phyloP scores from a whole-genome alignment of 805 yeast genomes.

The Zygoascus tannicola region DNA sequence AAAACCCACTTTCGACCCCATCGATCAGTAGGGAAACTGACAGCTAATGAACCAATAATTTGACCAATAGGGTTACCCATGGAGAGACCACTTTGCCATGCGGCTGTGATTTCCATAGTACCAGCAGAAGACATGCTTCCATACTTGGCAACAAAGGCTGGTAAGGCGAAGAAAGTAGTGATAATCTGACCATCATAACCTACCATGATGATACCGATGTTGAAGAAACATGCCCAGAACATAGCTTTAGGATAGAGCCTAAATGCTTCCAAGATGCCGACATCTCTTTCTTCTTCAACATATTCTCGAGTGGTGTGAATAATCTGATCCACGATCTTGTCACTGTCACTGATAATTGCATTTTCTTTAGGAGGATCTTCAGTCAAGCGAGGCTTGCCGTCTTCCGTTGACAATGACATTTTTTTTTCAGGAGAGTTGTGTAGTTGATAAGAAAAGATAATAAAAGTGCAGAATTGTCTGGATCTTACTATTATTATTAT shows the following conservation, averaged over 20 bases:
- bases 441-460: no score
- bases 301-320: slow-evolving; percentile 15
- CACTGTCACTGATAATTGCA: no score
- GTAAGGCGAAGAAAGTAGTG: slow-evolving; percentile 37
- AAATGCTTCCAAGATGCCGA: slow-evolving; percentile 30
- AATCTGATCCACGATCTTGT: slow-evolving; percentile 10
- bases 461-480: no score
- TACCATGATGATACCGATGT: slow-evolving; percentile 39
- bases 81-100: slow-evolving; percentile 25
- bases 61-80: slow-evolving; percentile 33
- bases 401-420: no score
- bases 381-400: no score
- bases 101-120: slow-evolving; percentile 16
- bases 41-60: slow-evolving; percentile 38
- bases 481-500: no score
- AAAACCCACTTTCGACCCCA: slow-evolving; percentile 40
- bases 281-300: slow-evolving; percentile 21
- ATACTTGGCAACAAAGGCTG: slow-evolving; percentile 35
- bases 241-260: slow-evolving; percentile 38
- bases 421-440: no score
- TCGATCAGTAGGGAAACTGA: slow-evolving; percentile 37
- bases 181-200: slow-evolving; percentile 40
- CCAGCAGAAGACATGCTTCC: slow-evolving; percentile 27
- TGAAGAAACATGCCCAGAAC: slow-evolving; percentile 38
- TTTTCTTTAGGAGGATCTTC: no score